A percentile compares a stretch with the other conserved stretches of the same genome.
These are phyloP conservation scores for Chaetomium tenue DNA, from an alignment of 495 filamentous ascomycete species.

Conservation along the genomic window DNA sequence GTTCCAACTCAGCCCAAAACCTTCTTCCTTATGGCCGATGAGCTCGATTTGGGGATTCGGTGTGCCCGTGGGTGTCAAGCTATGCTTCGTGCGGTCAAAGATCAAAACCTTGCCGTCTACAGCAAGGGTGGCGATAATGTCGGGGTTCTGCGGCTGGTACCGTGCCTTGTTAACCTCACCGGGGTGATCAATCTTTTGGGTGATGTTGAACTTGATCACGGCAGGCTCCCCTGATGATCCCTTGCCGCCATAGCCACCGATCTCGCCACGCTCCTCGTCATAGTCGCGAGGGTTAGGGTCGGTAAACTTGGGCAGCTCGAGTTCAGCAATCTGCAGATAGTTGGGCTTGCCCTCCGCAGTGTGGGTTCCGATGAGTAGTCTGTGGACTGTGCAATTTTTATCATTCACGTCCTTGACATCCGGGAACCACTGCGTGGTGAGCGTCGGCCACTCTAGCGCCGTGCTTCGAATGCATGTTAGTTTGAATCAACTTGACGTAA, in stretches of 20 bases:
- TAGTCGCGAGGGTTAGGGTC: conserved; percentile 73
- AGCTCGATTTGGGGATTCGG: conserved; percentile 82
- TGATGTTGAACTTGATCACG: conserved; percentile 78
- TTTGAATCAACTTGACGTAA: neutral
- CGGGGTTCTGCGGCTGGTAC: conserved; percentile 96
- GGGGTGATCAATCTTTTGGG: conserved; percentile 94
- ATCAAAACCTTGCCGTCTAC: conserved; percentile 84
- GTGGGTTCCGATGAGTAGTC: conserved; percentile 90
- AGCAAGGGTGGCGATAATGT: conserved; percentile 93
- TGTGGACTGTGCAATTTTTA: conserved; percentile 84
- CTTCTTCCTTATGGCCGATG: conserved; percentile 81
- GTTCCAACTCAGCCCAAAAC: conserved; percentile 94
- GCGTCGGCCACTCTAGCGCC: conserved; percentile 94
- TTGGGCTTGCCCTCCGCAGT: conserved; percentile 85
- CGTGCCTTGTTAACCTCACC: conserved; percentile 98
- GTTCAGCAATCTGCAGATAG: conserved; percentile 90
- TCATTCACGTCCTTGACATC: conserved; percentile 84
- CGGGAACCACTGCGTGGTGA: conserved; percentile 97
- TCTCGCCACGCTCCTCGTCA: conserved; percentile 86
- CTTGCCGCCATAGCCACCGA: conserved; percentile 87
- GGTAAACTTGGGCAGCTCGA: conserved; percentile 81
- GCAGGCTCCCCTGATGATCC: conserved; percentile 46
- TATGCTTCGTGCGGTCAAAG: conserved; percentile 95
- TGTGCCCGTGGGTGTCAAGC: conserved; percentile 63
- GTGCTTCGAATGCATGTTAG: conserved; percentile 51